Base-by-base conservation (phyloP, 192 early-diverging fungal species). In the Lobosporangium transversale region DNA sequence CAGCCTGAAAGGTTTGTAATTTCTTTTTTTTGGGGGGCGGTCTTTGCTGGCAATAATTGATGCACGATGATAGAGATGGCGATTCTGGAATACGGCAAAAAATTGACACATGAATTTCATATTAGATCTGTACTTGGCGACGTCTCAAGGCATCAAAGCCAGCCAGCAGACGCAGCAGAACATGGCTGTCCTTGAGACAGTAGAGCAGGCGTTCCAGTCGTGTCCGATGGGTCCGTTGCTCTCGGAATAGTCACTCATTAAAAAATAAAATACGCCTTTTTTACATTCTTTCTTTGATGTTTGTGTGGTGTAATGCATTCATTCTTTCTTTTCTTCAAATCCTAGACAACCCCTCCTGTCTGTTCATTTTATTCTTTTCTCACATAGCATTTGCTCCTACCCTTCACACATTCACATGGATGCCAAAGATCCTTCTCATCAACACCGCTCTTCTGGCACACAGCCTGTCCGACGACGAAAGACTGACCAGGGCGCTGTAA, bases 91-190 rank as follows among this genome's bases (percentile, higher is more conserved):
- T n/a, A n/a, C n/a, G n/a, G n/a, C n/a, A n/a, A n/a, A n/a, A n/a
- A n/a, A n/a, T n/a, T n/a, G n/a, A n/a, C n/a, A n/a, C n/a, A n/a
- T n/a, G n/a, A n/a, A n/a, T n/a, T 20, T 20, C 57, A 53, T 53
- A 26, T 26, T 56, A 76, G 73, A 76, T 47, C 64, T 76, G 36
- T 76, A 76, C 59, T 35, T 76, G 47, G 32, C 58, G 47, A 76
- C 73, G 23, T 66, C 73, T 0, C 64, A 62, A 14, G 73, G 73
- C 10, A 76, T 76, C 48, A 76, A 67, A 65, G 73, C 73, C 4
- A 76, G 73, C 36, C 52, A 76, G 51, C 73, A 76, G 31, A 57
- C 73, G 6, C 43, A 76, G n/a, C 43, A 57, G 36, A 76, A 76
- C 53, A 62, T 43, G 23, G 36, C 48, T 4, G 36, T 76, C 26